Conservation (phyloP, 2,329 filamentous ascomycete genomes). For the Pseudogymnoascus sp. region DNA sequence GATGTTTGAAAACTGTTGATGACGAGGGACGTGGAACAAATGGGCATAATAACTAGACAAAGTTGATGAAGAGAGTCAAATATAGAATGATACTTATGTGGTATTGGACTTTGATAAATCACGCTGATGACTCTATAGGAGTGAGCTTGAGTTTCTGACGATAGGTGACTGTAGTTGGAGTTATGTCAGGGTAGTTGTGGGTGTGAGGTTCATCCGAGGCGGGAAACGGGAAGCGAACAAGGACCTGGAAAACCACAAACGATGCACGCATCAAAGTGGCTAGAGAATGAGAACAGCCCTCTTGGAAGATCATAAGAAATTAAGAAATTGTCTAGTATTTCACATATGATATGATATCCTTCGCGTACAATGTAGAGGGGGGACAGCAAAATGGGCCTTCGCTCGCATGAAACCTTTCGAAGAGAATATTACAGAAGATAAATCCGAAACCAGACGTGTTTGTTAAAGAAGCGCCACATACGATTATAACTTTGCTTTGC, state of each 20-base stretch:
- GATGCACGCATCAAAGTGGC: neutral
- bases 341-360: neutral
- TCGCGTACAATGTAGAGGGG: neutral
- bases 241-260: neutral
- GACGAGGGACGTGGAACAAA: neutral
- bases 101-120: neutral
- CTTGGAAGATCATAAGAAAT: neutral
- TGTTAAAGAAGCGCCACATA: neutral
- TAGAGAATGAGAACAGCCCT: neutral
- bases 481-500: constrained; percentile 48
- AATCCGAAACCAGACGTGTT: neutral
- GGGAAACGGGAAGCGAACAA: no score
- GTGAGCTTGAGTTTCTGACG: neutral
- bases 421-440: neutral
- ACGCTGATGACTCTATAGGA: neutral
- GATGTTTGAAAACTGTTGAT: neutral
- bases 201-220: neutral
- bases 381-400: no score
- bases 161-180: neutral
- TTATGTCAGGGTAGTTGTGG: neutral
- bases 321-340: neutral
- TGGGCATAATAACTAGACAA: neutral
- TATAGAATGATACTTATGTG: neutral
- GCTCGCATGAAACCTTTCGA: neutral
- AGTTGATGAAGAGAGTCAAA: neutral